A percentile compares a stretch with the other conserved stretches of the same genome.
Evolutionary conservation across 352 stramenopile species (phyloP).

Genomic region (Phytopythium kandeliae): DNA sequence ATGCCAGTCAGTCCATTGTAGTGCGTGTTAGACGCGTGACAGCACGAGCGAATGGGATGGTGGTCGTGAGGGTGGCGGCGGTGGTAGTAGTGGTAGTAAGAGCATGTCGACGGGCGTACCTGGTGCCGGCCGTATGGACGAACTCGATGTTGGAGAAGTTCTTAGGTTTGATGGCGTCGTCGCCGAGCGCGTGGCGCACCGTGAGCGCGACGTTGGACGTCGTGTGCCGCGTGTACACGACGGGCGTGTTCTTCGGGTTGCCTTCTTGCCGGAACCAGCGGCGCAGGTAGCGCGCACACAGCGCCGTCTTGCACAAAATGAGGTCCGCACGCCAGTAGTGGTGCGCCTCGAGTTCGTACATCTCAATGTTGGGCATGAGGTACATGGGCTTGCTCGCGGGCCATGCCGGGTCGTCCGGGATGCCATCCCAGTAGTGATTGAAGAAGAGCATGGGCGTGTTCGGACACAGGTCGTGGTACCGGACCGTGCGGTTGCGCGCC

Average conservation of each 20-base stretch:
- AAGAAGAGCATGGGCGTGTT: conserved; percentile 45
- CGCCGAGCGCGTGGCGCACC: no score
- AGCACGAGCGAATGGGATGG: no score
- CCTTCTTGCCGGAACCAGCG: conserved; percentile 46
- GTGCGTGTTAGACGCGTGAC: no score
- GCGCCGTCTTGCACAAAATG: conserved; percentile 55
- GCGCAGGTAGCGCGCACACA: conserved; percentile 29
- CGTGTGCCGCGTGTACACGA: conserved; percentile 53
- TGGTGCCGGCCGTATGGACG: conserved; percentile 44
- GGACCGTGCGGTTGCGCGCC: conserved; percentile 12
- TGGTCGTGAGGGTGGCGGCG: no score
- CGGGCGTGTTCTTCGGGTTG: conserved; percentile 17
- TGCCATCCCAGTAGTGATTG: conserved; percentile 50
- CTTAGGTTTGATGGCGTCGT: conserved; percentile 14
- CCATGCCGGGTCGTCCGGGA: conserved; percentile 12
- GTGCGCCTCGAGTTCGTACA: conserved; percentile 36
- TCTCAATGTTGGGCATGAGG: conserved; percentile 49
- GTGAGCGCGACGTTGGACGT: conserved; percentile 27
- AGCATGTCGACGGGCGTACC: no score
- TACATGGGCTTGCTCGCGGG: conserved; percentile 36
- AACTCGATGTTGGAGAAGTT: conserved; percentile 39
- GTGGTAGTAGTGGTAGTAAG: conserved; percentile 63
- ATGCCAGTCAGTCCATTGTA: no score
- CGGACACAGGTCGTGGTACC: conserved; percentile 61
- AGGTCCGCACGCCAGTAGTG: conserved; percentile 48